These are phyloP conservation scores for Chenopodium quinoa DNA, from an alignment of 148 eudicot genomes.

Conservation along the genomic window DNA sequence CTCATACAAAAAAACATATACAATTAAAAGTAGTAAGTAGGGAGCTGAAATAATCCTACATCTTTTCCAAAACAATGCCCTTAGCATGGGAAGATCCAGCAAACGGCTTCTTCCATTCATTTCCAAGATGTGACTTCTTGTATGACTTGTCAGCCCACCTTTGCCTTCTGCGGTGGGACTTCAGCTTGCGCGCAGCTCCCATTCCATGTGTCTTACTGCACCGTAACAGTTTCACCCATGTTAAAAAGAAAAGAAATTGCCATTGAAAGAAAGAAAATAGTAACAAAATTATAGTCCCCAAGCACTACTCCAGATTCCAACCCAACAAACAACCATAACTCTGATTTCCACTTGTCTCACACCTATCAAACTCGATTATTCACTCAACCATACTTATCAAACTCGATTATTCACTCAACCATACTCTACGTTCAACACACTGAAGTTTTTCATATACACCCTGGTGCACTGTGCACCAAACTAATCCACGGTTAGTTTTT, in stretches of 20 bases:
- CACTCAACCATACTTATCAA: no score
- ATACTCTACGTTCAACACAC: no score
- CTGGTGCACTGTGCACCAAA: no score
- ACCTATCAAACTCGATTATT: neutral
- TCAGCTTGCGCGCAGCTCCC: constrained; percentile 95
- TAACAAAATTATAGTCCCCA: neutral
- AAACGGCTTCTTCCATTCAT: constrained; percentile 95
- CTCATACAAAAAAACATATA: neutral
- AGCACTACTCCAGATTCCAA: no score
- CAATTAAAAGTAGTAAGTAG: neutral
- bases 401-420: no score
- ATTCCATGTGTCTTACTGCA: constrained; percentile 84
- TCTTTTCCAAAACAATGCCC: constrained; percentile 92
- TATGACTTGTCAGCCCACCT: constrained; percentile 94
- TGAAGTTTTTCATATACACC: no score
- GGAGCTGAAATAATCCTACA: constrained; percentile 35
- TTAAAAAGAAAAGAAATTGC: no score
- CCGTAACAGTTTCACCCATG: neutral
- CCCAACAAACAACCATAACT: neutral
- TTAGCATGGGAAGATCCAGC: constrained; percentile 95
- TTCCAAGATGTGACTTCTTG: constrained; percentile 91
- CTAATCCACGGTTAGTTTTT: no score
- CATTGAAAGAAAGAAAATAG: neutral
- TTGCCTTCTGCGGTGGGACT: constrained; percentile 74
- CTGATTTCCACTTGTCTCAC: neutral